Conservation (phyloP, 73 alveolate species). For the Urostyla sp. region DNA sequence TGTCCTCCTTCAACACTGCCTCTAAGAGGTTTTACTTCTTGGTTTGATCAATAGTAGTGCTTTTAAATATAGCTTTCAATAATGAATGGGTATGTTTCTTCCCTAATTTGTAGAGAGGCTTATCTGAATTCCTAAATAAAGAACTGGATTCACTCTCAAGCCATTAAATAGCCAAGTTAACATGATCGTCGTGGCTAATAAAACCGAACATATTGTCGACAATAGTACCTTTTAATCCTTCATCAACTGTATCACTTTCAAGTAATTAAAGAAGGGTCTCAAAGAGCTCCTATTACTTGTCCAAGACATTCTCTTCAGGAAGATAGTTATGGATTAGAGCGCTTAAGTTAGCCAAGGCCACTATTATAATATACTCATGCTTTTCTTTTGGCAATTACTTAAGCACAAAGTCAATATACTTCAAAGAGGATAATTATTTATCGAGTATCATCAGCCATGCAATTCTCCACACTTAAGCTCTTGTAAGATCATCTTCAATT, state of each 20-base stretch:
- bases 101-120: not conserved
- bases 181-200: slow-evolving; percentile 9
- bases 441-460: slow-evolving; percentile 28
- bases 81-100: slow-evolving; percentile 17
- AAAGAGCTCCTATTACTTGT: slow-evolving; percentile 8
- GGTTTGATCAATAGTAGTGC: not conserved
- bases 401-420: slow-evolving; percentile 20
- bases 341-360: slow-evolving; percentile 13
- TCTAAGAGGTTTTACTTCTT: slow-evolving; percentile 29
- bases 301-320: slow-evolving; percentile 24
- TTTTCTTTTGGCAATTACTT: slow-evolving; percentile 33
- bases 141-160: slow-evolving; percentile 7
- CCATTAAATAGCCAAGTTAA: slow-evolving; percentile 26
- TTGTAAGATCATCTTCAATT: slow-evolving; percentile 18
- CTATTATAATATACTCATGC: slow-evolving; percentile 1
- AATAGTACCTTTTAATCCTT: not conserved
- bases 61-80: slow-evolving; percentile 1
- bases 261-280: slow-evolving; percentile 16
- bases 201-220: slow-evolving; percentile 41
- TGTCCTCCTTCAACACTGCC: slow-evolving; percentile 34
- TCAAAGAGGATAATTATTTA: slow-evolving; percentile 33
- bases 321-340: slow-evolving; percentile 1
- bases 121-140: not conserved
- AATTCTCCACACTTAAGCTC: slow-evolving; percentile 47
- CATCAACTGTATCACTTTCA: not conserved